These are phyloP conservation scores for Eucalyptus sp. DNA, from an alignment of 345 rosid genomes.

Conservation along the genomic window DNA sequence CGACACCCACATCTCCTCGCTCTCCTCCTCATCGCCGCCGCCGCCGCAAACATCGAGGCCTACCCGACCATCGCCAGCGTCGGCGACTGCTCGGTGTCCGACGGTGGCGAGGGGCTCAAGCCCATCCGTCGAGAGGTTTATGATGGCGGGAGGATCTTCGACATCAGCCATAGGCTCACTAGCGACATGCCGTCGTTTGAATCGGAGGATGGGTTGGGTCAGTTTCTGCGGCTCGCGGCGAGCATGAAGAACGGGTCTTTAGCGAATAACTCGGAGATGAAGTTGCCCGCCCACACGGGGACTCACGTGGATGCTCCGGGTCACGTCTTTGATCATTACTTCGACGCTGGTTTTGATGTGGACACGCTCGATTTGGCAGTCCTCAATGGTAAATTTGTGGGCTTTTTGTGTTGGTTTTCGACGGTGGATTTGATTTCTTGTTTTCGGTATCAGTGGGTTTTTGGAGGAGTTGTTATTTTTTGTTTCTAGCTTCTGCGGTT, in stretches of 20 bases:
- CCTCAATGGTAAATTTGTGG: not conserved
- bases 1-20: not conserved
- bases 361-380: constrained; percentile 31
- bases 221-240: constrained; percentile 12
- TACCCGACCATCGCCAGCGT: not conserved
- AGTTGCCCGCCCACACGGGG: constrained; percentile 30
- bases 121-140: constrained; percentile 16
- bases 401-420: not conserved
- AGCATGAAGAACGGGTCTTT: constrained; percentile 37
- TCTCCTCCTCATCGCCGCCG: not conserved
- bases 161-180: constrained; percentile 25
- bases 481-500: not conserved
- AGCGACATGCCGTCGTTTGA: constrained; percentile 16
- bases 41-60: not conserved
- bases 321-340: constrained; percentile 28
- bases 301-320: constrained; percentile 51
- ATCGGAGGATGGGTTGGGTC: constrained; percentile 20
- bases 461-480: not conserved
- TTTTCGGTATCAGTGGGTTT: not conserved
- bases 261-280: constrained; percentile 15
- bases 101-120: not conserved
- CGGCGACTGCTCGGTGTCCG: not conserved
- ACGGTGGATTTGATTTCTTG: not conserved
- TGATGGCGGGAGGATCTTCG: constrained; percentile 22
- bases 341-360: constrained; percentile 38